Conservation (phyloP, 192 early-diverging fungal genomes). For the Chytriomyces confervae region DNA sequence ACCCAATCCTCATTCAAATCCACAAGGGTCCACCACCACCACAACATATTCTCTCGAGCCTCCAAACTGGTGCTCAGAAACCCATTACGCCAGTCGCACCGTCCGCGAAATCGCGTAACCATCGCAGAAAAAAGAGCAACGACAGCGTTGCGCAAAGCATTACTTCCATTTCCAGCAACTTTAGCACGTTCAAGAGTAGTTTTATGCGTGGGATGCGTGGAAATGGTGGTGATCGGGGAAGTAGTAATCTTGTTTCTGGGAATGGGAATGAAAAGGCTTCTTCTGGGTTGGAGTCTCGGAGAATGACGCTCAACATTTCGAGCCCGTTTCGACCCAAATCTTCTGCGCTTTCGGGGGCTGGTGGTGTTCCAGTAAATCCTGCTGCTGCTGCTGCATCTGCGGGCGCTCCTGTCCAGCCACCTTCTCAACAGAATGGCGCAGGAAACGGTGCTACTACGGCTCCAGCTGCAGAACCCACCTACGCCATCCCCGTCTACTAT, state of each 20-base stretch:
- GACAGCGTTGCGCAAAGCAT: constrained; percentile 29
- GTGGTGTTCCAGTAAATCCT: background rate
- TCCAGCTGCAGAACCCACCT: constrained; percentile 16
- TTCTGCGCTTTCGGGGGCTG: background rate
- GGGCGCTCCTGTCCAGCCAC: background rate
- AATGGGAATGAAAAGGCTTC: background rate
- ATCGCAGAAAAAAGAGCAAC: constrained; percentile 7
- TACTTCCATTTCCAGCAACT: constrained; percentile 5
- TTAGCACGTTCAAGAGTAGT: constrained; percentile 15
- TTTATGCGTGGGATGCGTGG: constrained; percentile 22
- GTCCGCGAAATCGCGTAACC: background rate
- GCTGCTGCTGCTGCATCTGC: background rate
- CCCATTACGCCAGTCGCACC: constrained; percentile 7
- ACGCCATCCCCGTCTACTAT: constrained; percentile 26
- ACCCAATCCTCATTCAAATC: constrained; percentile 32
- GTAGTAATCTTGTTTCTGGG: background rate
- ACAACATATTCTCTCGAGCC: background rate
- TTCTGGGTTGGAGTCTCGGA: background rate
- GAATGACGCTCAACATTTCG: constrained; percentile 20
- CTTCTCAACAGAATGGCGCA: background rate
- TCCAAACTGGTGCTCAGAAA: constrained; percentile 16
- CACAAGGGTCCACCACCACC: constrained; percentile 35
- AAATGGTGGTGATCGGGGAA: background rate
- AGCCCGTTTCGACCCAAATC: constrained; percentile 19
- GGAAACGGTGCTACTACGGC: background rate